phyloP scores from a whole-genome alignment of 345 rosid genomes.

The Firmiana major region DNA sequence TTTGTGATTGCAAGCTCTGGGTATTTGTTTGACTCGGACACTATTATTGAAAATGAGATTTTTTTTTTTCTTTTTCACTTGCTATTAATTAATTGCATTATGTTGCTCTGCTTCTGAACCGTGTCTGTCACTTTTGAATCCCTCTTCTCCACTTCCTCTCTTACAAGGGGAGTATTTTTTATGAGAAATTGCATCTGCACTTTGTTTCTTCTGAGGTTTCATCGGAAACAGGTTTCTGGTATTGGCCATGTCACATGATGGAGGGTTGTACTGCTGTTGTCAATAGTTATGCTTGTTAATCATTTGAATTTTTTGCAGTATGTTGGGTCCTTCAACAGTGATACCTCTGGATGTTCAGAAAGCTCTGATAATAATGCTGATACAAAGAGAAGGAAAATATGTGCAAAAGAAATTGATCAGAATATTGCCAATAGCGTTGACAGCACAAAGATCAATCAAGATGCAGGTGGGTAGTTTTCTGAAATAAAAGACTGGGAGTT shows the following conservation, averaged over 20 bases:
- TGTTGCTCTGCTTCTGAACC: neutral
- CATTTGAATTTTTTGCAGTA: conserved; percentile 33
- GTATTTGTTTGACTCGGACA: too few relatives aligned
- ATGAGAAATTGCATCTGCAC: neutral
- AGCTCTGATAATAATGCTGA: too few relatives aligned
- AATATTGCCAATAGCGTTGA: conserved; percentile 13
- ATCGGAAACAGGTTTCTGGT: too few relatives aligned
- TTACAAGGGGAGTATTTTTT: neutral
- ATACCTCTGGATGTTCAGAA: conserved; percentile 21
- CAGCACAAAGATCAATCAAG: conserved; percentile 24
- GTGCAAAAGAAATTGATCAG: conserved; percentile 25
- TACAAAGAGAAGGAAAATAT: conserved; percentile 53
- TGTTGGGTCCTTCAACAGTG: conserved; percentile 26
- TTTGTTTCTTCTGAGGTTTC: conserved; percentile 1
- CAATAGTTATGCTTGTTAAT: neutral
- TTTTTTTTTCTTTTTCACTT: neutral
- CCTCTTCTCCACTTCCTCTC: neutral
- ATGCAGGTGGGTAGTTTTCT: conserved; percentile 30
- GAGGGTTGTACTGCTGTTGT: neutral
- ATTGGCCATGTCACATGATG: neutral
- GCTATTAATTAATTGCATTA: neutral
- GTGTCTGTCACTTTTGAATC: neutral
- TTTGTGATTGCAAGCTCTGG: too few relatives aligned
- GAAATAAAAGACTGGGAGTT: conserved; percentile 9
- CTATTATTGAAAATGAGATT: neutral